phyloP scores from a whole-genome alignment of 73 alveolate genomes.

The Diophrys sp. region DNA sequence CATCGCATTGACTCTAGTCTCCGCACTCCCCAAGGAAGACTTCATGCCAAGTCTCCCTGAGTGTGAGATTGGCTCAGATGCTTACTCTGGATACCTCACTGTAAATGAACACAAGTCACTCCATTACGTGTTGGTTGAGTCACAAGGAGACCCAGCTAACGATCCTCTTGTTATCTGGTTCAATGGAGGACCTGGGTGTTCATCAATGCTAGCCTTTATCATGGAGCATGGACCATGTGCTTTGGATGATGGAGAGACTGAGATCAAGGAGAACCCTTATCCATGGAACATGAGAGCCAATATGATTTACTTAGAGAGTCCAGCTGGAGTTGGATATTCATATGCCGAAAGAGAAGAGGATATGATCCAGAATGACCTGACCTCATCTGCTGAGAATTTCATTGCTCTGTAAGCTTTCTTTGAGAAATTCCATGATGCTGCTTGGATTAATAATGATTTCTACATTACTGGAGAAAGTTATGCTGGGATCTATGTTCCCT shows the following conservation, averaged over 20 bases:
- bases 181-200: conserved; percentile 99
- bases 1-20: neutral
- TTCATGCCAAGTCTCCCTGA: conserved; percentile 3
- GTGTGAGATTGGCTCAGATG: conserved; percentile 3
- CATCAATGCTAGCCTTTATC: conserved; percentile 88
- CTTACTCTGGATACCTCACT: conserved; percentile 33
- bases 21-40: neutral
- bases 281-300: conserved; percentile 96
- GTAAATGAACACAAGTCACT: conserved; percentile 36
- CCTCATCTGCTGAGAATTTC: conserved; percentile 74
- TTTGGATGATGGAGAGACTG: conserved; percentile 74
- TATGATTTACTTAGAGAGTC: conserved; percentile 91
- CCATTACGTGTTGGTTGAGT: conserved; percentile 46
- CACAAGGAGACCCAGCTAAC: conserved; percentile 56
- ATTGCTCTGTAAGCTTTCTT: conserved; percentile 67
- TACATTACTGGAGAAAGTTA: conserved; percentile 89
- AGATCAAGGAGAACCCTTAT: conserved; percentile 70
- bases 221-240: conserved; percentile 96
- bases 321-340: conserved; percentile 98
- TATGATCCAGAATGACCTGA: conserved; percentile 41
- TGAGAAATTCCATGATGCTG: conserved; percentile 57
- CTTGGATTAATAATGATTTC: conserved; percentile 61
- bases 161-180: conserved; percentile 96
- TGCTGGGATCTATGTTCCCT: conserved; percentile 94
- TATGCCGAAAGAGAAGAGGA: conserved; percentile 41